phyloP scores from a whole-genome alignment of 495 filamentous ascomycete genomes.

The Tetracladium marchalianum region DNA sequence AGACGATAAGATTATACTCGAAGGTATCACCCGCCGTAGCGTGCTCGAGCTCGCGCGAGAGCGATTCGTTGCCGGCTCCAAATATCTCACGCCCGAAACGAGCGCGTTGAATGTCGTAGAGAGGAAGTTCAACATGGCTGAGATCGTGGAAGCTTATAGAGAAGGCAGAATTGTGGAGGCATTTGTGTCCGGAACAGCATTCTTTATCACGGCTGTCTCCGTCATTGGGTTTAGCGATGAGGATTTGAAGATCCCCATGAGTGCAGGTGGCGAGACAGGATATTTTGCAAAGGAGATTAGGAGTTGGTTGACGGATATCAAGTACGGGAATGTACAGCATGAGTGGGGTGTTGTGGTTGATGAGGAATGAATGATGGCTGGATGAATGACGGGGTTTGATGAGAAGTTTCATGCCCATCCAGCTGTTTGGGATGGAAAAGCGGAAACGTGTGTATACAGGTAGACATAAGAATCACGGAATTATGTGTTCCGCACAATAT shows the following conservation, averaged over 20 bases:
- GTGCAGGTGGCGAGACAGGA: conserved; percentile 43
- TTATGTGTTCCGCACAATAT: no score
- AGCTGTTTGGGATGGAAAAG: no score
- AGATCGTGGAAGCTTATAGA: conserved; percentile 61
- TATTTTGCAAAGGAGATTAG: conserved; percentile 57
- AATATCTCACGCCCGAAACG: conserved; percentile 25
- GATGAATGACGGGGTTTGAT: no score
- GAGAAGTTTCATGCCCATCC: no score
- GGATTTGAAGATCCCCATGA: conserved; percentile 57
- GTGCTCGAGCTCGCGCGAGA: conserved; percentile 63
- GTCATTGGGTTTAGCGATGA: conserved; percentile 60
- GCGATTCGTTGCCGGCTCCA: conserved; percentile 30
- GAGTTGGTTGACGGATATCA: conserved; percentile 69
- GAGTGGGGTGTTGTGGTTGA: conserved; percentile 71
- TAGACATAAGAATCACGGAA: not conserved
- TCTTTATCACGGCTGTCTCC: conserved; percentile 69
- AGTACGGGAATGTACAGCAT: conserved; percentile 73
- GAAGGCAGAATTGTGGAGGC: conserved; percentile 76
- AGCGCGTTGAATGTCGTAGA: conserved; percentile 64
- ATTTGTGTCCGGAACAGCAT: conserved; percentile 80
- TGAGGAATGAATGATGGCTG: conserved; percentile 27
- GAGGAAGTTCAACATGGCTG: conserved; percentile 65
- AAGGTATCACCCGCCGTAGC: conserved; percentile 73
- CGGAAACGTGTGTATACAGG: not conserved
- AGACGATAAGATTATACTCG: conserved; percentile 69